Percentiles rank a stretch among this genome's conserved stretches.
Evolutionary conservation across 208 protist species (phyloP).

Genomic region (Trypanosoma cruzi): DNA sequence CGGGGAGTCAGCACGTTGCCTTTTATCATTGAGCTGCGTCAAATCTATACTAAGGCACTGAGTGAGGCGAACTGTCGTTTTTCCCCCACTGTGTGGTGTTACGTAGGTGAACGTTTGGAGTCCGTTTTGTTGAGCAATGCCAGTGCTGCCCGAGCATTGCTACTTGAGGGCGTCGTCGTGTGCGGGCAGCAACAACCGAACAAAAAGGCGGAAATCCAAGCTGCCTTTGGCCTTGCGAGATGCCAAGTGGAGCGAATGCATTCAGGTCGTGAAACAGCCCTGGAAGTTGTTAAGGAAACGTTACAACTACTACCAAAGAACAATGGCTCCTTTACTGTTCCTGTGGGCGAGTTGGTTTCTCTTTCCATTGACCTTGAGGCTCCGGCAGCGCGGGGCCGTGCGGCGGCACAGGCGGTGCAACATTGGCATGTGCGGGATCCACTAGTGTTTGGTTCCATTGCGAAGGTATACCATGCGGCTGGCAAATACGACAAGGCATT

Average conservation of each 20-base stretch:
- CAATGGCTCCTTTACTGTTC: slow-evolving; percentile 48
- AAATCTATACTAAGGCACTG: slow-evolving; percentile 45
- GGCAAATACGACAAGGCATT: slow-evolving; percentile 59
- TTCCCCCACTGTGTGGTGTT: slow-evolving; percentile 62
- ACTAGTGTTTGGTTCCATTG: slow-evolving; percentile 68
- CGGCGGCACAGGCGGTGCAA: slow-evolving; percentile 71
- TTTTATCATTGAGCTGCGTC: slow-evolving; percentile 38
- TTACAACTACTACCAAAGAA: slow-evolving; percentile 72
- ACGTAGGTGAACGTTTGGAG: slow-evolving; percentile 62
- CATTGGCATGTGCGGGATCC: slow-evolving; percentile 70
- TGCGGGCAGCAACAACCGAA: slow-evolving; percentile 12
- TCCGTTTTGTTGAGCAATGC: slow-evolving; percentile 33
- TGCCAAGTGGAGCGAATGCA: slow-evolving; percentile 39
- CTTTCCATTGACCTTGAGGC: slow-evolving; percentile 69
- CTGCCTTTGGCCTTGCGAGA: slow-evolving; percentile 45
- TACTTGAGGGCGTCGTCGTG: slow-evolving; percentile 25
- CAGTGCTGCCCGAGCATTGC: slow-evolving; percentile 28
- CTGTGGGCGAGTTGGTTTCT: slow-evolving; percentile 56
- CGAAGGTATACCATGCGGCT: slow-evolving; percentile 70
- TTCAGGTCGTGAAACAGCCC: slow-evolving; percentile 40
- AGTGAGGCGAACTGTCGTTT: slow-evolving; percentile 44
- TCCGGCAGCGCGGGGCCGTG: slow-evolving; percentile 48
- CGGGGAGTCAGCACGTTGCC: slow-evolving; percentile 10
- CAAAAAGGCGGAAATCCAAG: slow-evolving; percentile 22
- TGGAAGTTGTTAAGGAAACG: slow-evolving; percentile 66